A percentile compares a stretch with the other conserved stretches of the same genome.
Evolutionary conservation across 2,329 filamentous ascomycete species (phyloP).

Genomic region (Diaporthe helianthi): DNA sequence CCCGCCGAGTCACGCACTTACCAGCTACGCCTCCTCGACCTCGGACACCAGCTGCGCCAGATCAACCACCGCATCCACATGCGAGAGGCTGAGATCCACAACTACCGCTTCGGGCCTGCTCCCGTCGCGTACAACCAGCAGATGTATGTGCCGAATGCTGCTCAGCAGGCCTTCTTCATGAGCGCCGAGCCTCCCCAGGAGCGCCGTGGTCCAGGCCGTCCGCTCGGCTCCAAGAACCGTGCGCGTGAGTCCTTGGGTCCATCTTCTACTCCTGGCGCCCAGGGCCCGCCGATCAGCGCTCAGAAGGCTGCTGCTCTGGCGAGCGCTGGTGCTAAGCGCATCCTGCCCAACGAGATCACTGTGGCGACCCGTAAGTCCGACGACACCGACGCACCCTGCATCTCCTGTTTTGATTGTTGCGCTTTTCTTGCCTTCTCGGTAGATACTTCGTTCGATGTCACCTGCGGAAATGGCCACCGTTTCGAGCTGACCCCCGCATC

Average conservation of each 20-base stretch:
- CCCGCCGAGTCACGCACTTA: conserved; percentile 50
- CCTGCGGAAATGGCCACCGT: conserved; percentile 1
- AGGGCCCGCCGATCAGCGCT: not conserved
- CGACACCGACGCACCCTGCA: not conserved
- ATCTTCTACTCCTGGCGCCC: not conserved
- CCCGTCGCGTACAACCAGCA: not conserved
- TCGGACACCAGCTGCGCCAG: conserved; percentile 52
- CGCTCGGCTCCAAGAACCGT: conserved; percentile 32
- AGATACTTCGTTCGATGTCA: not conserved
- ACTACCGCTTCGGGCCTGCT: not conserved
- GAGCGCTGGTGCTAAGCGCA: conserved; percentile 32
- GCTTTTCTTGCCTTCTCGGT: not conserved
- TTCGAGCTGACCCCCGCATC: not conserved
- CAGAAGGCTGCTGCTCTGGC: conserved; percentile 33
- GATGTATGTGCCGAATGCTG: not conserved
- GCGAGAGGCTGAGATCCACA: conserved; percentile 44
- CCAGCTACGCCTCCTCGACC: conserved; percentile 52
- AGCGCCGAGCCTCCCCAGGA: conserved; percentile 28
- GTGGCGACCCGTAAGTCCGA: conserved; percentile 32
- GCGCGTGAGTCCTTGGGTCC: not conserved
- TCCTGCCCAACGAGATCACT: conserved; percentile 26
- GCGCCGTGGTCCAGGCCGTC: conserved; percentile 34
- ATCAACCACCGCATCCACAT: conserved; percentile 50
- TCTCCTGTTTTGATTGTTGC: not conserved
- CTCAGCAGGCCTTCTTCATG: conserved; percentile 20